Conservation (phyloP, 345 rosid species). For the Arabidopsis suecica region DNA sequence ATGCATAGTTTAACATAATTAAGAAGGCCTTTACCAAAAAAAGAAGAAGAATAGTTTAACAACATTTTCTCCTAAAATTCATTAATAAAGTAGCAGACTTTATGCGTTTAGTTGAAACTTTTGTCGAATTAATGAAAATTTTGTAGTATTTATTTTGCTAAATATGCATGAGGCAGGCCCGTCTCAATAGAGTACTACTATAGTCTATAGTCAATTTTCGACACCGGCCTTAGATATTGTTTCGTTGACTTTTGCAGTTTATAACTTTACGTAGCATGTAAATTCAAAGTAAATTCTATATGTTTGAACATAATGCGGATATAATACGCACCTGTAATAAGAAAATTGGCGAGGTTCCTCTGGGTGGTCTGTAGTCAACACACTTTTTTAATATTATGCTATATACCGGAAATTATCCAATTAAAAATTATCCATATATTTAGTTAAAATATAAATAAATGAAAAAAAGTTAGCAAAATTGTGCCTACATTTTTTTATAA, state of each 20-base stretch:
- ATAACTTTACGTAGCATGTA: constrained; percentile 19
- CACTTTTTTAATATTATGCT: no score
- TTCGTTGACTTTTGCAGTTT: constrained; percentile 31
- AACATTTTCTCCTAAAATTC: background rate
- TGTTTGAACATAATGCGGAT: no score
- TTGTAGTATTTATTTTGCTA: background rate
- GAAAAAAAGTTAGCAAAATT: no score
- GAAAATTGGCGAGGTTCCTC: no score
- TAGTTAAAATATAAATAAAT: no score
- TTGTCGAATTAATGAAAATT: background rate
- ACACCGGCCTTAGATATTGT: constrained; percentile 9
- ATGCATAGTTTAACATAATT: background rate
- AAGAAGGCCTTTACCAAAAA: no score
- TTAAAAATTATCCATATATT: no score
- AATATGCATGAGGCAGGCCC: background rate
- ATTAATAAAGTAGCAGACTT: constrained; percentile 14
- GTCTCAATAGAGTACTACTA: background rate
- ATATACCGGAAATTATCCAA: no score
- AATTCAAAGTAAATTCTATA: no score
- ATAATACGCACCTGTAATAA: no score
- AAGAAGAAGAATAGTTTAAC: background rate
- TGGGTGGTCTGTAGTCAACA: no score
- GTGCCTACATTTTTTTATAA: no score
- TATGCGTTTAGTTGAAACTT: background rate
- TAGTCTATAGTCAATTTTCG: constrained; percentile 13